These are phyloP conservation scores for Exophiala sideris DNA, from an alignment of 2,329 filamentous ascomycete species.

Conservation along the genomic window DNA sequence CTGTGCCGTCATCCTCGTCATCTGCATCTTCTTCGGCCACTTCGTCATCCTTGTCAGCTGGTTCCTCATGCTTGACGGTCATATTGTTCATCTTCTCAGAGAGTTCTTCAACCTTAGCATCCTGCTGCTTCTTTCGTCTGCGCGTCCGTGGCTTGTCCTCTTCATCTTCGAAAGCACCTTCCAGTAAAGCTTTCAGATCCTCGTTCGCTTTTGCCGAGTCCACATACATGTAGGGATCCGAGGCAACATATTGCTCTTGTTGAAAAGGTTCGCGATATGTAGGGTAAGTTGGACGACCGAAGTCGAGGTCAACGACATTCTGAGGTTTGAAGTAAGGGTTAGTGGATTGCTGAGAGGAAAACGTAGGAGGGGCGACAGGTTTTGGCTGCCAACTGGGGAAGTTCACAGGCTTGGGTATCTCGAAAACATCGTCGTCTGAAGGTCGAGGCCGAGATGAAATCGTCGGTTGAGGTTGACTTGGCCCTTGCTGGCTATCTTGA, in stretches of 20 bases:
- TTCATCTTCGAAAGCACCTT: constrained; percentile 51
- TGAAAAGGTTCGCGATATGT: constrained; percentile 40
- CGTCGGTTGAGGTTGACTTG: constrained; percentile 22
- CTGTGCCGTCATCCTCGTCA: constrained; percentile 57
- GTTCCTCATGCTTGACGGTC: constrained; percentile 35
- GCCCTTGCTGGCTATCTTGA: constrained; percentile 24
- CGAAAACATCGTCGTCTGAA: constrained; percentile 36
- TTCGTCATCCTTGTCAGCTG: constrained; percentile 27
- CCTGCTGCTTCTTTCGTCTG: constrained; percentile 39
- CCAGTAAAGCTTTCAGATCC: constrained; percentile 50
- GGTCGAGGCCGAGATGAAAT: constrained; percentile 3
- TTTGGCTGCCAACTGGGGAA: constrained; percentile 45
- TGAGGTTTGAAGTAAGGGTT: constrained; percentile 40
- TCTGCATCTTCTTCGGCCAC: constrained; percentile 49
- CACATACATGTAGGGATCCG: constrained; percentile 53
- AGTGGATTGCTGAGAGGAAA: constrained; percentile 44
- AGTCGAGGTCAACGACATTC: constrained; percentile 51
- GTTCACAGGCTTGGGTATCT: constrained; percentile 34
- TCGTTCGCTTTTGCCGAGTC: constrained; percentile 50
- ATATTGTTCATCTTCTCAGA: constrained; percentile 43
- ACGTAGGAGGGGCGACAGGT: constrained; percentile 52
- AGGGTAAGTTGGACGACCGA: constrained; percentile 44
- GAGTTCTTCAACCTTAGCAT: constrained; percentile 40
- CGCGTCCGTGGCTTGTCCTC: constrained; percentile 40
- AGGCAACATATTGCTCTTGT: constrained; percentile 51